Evolutionary conservation across 768 basidiomycete species (phyloP).

Genomic region (Trametes meyenii): DNA sequence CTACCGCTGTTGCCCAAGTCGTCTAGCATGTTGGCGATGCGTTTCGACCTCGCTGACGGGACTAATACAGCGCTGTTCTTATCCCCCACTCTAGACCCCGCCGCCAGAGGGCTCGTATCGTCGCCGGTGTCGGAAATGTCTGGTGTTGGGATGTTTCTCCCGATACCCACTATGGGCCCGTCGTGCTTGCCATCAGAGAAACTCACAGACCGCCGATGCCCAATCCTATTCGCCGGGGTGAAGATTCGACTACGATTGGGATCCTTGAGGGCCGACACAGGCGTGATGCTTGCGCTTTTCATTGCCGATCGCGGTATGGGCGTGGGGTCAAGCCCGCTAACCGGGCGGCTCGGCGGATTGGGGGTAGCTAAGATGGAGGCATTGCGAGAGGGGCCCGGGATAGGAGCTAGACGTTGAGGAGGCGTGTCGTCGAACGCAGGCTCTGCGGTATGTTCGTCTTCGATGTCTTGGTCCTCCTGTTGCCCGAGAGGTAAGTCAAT

Average conservation of each 20-base stretch:
- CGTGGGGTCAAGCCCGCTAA: slow-evolving; percentile 30
- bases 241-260: slow-evolving; percentile 49
- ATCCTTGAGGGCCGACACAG: slow-evolving; percentile 59
- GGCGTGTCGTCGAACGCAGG: slow-evolving; percentile 30
- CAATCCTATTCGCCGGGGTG: slow-evolving; percentile 54
- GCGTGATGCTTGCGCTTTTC: slow-evolving; percentile 53
- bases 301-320: slow-evolving; percentile 43
- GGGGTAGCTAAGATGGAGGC: slow-evolving; percentile 15
- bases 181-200: slow-evolving; percentile 94
- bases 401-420: slow-evolving; percentile 25
- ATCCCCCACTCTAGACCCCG: slow-evolving; percentile 18
- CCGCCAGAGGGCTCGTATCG: slow-evolving; percentile 24
- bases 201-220: slow-evolving; percentile 84
- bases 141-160: slow-evolving; percentile 43
- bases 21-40: slow-evolving; percentile 81
- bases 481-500: slow-evolving; percentile 15
- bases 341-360: slow-evolving; percentile 16
- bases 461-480: neutral
- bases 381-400: neutral
- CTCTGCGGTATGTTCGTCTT: slow-evolving; percentile 17
- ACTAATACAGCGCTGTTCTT: slow-evolving; percentile 35
- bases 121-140: slow-evolving; percentile 33
- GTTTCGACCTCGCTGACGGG: slow-evolving; percentile 72
- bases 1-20: slow-evolving; percentile 71
- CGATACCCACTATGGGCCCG: slow-evolving; percentile 81